Evolutionary conservation across 2,329 filamentous ascomycete genomes (phyloP).

Genomic region (Gaeumannomyces tritici): DNA sequence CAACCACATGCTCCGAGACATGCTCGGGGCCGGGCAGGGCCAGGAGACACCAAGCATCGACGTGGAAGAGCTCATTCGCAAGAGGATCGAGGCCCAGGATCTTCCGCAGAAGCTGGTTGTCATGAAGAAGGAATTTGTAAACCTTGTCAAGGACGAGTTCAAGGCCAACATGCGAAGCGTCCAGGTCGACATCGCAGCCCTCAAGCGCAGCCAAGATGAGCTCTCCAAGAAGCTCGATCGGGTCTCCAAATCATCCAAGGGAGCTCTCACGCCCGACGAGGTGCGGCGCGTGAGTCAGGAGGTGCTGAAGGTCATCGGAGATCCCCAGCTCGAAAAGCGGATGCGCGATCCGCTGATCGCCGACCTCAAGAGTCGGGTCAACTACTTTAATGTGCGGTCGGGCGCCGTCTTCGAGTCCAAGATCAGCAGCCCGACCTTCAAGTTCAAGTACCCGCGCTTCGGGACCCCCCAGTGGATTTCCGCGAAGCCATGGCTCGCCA

Average conservation of each 20-base stretch:
- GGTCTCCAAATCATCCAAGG: conserved; percentile 19
- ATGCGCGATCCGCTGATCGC: conserved; percentile 33
- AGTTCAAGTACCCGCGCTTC: conserved; percentile 11
- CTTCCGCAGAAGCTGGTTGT: conserved; percentile 26
- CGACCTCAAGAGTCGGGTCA: conserved; percentile 47
- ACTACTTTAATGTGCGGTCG: conserved; percentile 59
- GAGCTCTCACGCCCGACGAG: conserved; percentile 16
- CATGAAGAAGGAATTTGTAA: conserved; percentile 38
- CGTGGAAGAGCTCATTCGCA: conserved; percentile 25
- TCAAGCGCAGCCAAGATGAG: conserved; percentile 28
- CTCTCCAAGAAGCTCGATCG: conserved; percentile 18
- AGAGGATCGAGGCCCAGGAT: conserved; percentile 22
- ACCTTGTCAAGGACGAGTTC: conserved; percentile 29
- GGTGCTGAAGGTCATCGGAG: conserved; percentile 32
- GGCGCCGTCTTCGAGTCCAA: conserved; percentile 55
- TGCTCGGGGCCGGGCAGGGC: conserved; percentile 9
- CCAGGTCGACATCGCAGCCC: conserved; percentile 16
- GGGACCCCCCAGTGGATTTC: conserved; percentile 11
- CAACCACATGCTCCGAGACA: conserved; percentile 20
- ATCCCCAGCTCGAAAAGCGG: conserved; percentile 35
- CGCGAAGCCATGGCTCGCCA: conserved; percentile 23
- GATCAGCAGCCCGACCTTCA: conserved; percentile 50
- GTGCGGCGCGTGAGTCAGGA: conserved; percentile 29
- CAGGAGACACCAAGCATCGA: conserved; percentile 21
- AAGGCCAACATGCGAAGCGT: background rate